Evolutionary conservation across 805 yeast species (phyloP), one percentile per base, ranked within the genome.

Genomic region (Candida dendrica): DNA sequence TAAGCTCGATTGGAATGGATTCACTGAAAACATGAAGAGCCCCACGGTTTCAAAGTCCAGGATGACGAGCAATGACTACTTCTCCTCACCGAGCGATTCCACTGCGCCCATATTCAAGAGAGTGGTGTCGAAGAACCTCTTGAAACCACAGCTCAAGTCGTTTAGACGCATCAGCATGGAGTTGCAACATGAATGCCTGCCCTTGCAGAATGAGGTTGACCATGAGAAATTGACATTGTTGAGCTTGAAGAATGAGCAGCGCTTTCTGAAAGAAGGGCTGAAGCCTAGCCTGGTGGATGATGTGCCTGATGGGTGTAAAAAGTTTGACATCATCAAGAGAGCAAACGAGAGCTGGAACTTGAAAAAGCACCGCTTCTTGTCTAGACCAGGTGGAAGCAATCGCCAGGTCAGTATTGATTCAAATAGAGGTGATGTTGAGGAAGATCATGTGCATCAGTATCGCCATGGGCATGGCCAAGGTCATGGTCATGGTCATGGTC

Each of bases 271-370:
- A 32, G n/a, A 26, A 32, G 34, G 34, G 15, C 16, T 32, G 4
- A 32, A 32, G 17, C 34, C 39, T 2, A 39, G 36, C n/a, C n/a
- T 27, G 4, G 30, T 27, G 8, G 36, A 40, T 10, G 40, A 45
- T 18, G 27, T 34, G 14, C 40, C 35, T 18, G 42, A 42, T 5
- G 39, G 42, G 6, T 19, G 20, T 11, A 50, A 50, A 18, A 57
- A 54, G 37, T 46, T 54, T 39, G 61, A 57, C 35, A 47, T 57
- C n/a, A 52, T 57, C 17, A 49, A 45, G 37, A 49, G 35, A 34
- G 61, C 61, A 2, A 57, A 57, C 36, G 58, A 55, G 36, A 49
- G 51, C 13, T 57, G 61, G 61, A 55, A 50, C 34, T 42, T 44
- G 36, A 54, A 46, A 42, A 55, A 57, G 37, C 39, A 38, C 20